Conservation (phyloP, 164 flowering plant species). For the Vitis labrusca region DNA sequence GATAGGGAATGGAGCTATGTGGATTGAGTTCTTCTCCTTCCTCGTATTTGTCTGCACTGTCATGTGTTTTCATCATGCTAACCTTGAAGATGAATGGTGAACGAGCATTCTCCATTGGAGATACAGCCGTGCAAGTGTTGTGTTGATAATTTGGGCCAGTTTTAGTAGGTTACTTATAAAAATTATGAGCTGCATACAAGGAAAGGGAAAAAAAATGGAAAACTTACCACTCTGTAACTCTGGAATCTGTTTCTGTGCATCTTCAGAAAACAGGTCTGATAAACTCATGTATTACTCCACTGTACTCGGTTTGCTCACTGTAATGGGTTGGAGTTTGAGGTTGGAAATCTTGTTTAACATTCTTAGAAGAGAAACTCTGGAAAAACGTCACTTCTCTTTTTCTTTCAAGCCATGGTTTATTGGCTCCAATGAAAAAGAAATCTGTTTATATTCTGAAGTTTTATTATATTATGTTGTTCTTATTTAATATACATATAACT, state of each 20-base stretch:
- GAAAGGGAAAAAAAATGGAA: background rate
- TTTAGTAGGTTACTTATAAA: background rate
- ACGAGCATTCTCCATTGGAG: background rate
- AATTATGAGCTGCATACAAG: background rate
- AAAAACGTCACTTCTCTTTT: too few species aligned
- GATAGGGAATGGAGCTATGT: slow-evolving; percentile 90
- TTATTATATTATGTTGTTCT: too few species aligned
- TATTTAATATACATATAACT: too few species aligned
- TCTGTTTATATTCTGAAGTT: background rate
- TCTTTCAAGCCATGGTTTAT: too few species aligned
- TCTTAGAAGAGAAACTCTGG: too few species aligned
- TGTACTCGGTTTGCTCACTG: background rate
- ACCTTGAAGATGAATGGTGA: slow-evolving; percentile 94
- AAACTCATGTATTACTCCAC: background rate
- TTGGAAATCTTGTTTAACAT: too few species aligned
- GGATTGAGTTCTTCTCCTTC: slow-evolving; percentile 84
- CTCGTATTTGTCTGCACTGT: slow-evolving; percentile 91
- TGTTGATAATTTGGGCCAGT: background rate
- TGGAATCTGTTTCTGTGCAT: background rate
- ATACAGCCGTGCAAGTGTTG: background rate
- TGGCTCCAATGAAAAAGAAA: background rate
- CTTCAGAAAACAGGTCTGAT: background rate
- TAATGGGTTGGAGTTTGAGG: too few species aligned
- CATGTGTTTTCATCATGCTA: slow-evolving; percentile 87
- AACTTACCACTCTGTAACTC: slow-evolving; percentile 8